Evolutionary conservation across 1,284 basidiomycete genomes (phyloP), one percentile per base, ranked within the genome.

Genomic region (Boletus nobilissimus): DNA sequence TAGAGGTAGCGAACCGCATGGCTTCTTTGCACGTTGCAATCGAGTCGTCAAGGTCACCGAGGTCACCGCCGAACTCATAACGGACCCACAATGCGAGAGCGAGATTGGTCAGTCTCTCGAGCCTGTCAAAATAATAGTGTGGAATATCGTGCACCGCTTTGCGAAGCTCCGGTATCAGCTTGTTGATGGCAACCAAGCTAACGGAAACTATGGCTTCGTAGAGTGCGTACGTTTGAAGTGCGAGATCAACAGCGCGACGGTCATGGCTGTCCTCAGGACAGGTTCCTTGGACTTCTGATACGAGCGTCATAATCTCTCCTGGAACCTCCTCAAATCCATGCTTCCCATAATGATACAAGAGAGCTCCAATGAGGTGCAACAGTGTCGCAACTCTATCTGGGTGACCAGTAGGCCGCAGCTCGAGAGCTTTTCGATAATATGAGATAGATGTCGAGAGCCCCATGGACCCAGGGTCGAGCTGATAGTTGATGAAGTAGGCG

Each of bases 361-460:
- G 70, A 13, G 57, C 54, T 54, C 51, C 43, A 22, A 62, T 29
- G 7, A 80, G 46, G 29, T 19, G 22, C 13, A 81, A 39, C 11
- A 76, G n/a, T 2, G 70, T 81, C 13, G 38, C 38, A 5, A 66
- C 66, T 18, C 66, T 68, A 62, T 80, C 79, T 10, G 66, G 69
- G 29, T 78, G 76, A 26, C 34, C 32, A 22, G 2, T 22, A 69
- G 3, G 22, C 1, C 72, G 74, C 26, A 76, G 11, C 34, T 60
- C 5, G 60, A 80, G 79, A n/a, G 79, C 64, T 32, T 68, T n/a
- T 39, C n/a, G 48, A 70, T 80, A 82, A n/a, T n/a, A n/a, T 0
- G 26, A 64, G 46, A 76, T 74, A 34, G 70, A 34, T 3, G 9
- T 36, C 3, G 26, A 51, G 36, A 75, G 62, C 3, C 54, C 43